phyloP scores from a whole-genome alignment of 2,329 filamentous ascomycete genomes.

The Ceratocystiopsis minuta region DNA sequence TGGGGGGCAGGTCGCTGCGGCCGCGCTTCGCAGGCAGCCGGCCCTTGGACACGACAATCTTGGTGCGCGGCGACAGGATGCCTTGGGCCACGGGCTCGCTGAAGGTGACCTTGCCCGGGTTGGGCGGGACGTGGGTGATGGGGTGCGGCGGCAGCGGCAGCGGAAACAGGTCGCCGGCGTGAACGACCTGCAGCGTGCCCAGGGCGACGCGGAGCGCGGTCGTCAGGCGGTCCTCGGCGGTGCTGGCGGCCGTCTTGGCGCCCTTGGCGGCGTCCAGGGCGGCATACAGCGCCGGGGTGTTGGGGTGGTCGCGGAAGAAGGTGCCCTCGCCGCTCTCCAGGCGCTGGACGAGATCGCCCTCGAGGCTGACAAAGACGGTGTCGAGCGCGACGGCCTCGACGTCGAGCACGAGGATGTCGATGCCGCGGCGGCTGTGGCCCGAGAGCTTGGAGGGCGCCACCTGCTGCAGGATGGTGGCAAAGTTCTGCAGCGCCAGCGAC shows the following conservation, averaged over 20 bases:
- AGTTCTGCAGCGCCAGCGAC: slow-evolving; percentile 59
- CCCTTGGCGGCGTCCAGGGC: slow-evolving; percentile 17
- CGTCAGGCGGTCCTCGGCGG: slow-evolving; percentile 39
- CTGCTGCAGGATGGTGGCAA: slow-evolving; percentile 54
- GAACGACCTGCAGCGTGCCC: slow-evolving; percentile 55
- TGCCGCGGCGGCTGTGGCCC: slow-evolving; percentile 52
- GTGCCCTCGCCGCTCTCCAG: slow-evolving; percentile 69
- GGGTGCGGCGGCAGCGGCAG: slow-evolving; percentile 70
- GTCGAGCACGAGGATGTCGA: slow-evolving; percentile 72
- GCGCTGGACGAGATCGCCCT: slow-evolving; percentile 61
- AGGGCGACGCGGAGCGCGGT: slow-evolving; percentile 58
- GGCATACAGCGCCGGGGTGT: slow-evolving; percentile 9
- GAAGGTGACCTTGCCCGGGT: slow-evolving; percentile 74
- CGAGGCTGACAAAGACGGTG: slow-evolving; percentile 71
- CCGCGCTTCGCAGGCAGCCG: slow-evolving; percentile 21
- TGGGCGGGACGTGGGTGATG: slow-evolving; percentile 67
- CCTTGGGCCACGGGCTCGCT: slow-evolving; percentile 92
- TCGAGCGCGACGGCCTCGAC: slow-evolving; percentile 66
- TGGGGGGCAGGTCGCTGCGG: slow-evolving; percentile 17
- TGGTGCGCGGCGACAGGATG: slow-evolving; percentile 55
- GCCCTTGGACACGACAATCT: slow-evolving; percentile 60
- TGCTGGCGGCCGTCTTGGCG: slow-evolving; percentile 11
- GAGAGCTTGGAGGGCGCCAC: slow-evolving; percentile 59
- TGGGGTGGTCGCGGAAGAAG: slow-evolving; percentile 50
- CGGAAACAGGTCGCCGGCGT: slow-evolving; percentile 61